These are phyloP conservation scores for Botrytis galanthina DNA, from an alignment of 2,329 filamentous ascomycete genomes.

Conservation along the genomic window DNA sequence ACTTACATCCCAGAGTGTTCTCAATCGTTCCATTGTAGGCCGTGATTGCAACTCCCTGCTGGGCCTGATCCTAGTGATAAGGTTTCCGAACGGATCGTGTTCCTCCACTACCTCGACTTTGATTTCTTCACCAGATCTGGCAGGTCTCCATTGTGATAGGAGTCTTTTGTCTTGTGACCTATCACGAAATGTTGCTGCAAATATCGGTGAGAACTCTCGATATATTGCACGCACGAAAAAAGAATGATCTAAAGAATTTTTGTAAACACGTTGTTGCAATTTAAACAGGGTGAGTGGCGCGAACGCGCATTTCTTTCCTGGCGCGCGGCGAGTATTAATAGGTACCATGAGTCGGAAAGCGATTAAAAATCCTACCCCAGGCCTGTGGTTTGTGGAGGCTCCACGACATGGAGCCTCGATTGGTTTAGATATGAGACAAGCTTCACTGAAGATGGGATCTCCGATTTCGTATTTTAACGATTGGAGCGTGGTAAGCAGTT, in stretches of 20 bases:
- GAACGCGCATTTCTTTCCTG: conserved; percentile 54
- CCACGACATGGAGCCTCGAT: conserved; percentile 45
- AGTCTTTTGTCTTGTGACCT: neutral
- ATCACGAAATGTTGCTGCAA: conserved; percentile 28
- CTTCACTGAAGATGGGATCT: conserved; percentile 47
- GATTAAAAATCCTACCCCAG: conserved; percentile 45
- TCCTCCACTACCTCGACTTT: conserved; percentile 14
- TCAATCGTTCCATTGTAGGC: conserved; percentile 12
- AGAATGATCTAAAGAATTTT: conserved; percentile 52
- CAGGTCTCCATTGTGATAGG: conserved; percentile 4
- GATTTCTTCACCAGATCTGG: neutral
- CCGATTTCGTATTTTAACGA: conserved; percentile 44
- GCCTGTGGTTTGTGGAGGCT: conserved; percentile 28
- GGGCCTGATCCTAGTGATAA: conserved; percentile 2
- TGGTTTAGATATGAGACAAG: conserved; percentile 45
- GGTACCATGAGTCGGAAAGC: conserved; percentile 61
- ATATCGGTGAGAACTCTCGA: conserved; percentile 56
- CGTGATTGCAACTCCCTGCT: neutral
- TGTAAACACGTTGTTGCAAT: conserved; percentile 61
- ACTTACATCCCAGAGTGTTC: conserved; percentile 5
- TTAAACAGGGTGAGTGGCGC: conserved; percentile 64
- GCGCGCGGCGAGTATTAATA: conserved; percentile 54
- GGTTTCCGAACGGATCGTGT: conserved; percentile 16
- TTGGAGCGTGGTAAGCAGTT: conserved; percentile 46
- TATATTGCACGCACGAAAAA: conserved; percentile 60